Evolutionary conservation across 306 rosid species (phyloP).

Genomic region (Cicer yamashitae): DNA sequence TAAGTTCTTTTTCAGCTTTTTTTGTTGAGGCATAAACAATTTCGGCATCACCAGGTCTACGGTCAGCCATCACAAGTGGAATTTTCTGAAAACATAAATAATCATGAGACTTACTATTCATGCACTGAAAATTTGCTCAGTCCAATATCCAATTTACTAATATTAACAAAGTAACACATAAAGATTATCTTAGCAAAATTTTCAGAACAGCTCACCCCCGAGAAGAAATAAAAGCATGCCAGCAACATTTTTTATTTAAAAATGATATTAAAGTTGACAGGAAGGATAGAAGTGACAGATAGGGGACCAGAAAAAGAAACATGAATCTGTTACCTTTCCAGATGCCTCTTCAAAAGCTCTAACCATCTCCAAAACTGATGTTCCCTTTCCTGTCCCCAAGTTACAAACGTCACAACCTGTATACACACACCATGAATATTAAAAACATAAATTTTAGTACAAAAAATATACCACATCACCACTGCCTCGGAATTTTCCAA

Average conservation of each 20-base stretch:
- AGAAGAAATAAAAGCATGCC: neutral
- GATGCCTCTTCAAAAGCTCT: constrained; percentile 91
- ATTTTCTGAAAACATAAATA: constrained; percentile 64
- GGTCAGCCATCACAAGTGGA: constrained; percentile 78
- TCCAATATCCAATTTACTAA: too few species aligned
- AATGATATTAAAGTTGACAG: neutral
- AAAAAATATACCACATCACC: neutral
- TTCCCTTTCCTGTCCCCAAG: constrained; percentile 97
- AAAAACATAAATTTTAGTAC: neutral
- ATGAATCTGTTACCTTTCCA: constrained; percentile 66
- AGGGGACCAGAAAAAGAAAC: constrained; percentile 15
- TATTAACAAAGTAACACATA: neutral
- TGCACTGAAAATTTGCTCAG: neutral
- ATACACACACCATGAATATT: constrained; percentile 25
- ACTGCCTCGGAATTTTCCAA: constrained; percentile 20
- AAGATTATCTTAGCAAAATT: constrained; percentile 8
- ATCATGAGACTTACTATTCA: neutral
- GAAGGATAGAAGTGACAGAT: neutral
- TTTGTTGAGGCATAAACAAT: constrained; percentile 88
- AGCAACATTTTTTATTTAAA: neutral
- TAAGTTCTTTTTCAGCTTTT: constrained; percentile 84
- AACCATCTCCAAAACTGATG: constrained; percentile 96
- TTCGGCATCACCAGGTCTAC: constrained; percentile 95
- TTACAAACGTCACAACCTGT: constrained; percentile 96
- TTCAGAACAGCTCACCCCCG: neutral